Evolutionary conservation across 768 basidiomycete species (phyloP), one percentile per base, ranked within the genome.

Genomic region (Mrakia hoshinonis): DNA sequence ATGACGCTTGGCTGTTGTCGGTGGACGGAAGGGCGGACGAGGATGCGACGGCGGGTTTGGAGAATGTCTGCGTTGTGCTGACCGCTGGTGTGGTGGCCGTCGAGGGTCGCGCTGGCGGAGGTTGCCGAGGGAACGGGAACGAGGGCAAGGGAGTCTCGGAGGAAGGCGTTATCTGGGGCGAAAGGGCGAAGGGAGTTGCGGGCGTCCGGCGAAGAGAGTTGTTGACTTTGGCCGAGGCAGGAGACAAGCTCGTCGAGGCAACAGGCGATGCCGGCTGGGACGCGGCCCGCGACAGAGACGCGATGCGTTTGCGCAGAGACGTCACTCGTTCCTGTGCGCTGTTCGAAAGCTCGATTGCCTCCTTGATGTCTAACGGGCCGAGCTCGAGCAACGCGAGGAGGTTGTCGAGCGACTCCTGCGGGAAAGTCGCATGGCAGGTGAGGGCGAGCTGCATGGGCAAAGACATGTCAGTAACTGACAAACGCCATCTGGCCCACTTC

Each of bases 121-220:
- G 69, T 51, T 61, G 60, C n/a, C 68, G 68, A 38, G 68, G 58
- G 26, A 60, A 58, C 24, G 68, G 43, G 24, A 55, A 61, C 36
- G 68, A 29, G 15, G 60, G 51, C 0, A 47, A 55, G 6, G 15
- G 31, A 18, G 24, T 4, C 9, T 39, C 34, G 4, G 51, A 18
- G 5, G 52, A 18, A 0, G 60, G 69, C 4, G 47, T 26, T 1
- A 31, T 38, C 5, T 36, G 58, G 36, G 58, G 58, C 3, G 58
- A 61, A 22, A 61, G 18, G 22, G 47, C 18, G 47, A 52, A 52
- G 18, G 65, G 51, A 9, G 48, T 49, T 36, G 51, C 47, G 22
- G 34, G 65, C 18, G 47, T 38, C 9, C 29, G 65, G 6, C 43
- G 43, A 43, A 49, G 51, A 36, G 47, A 22, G 31, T 15, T 31